Base-by-base conservation (phyloP, 352 stramenopile species). In the Globisporangium cylindrosporum region DNA sequence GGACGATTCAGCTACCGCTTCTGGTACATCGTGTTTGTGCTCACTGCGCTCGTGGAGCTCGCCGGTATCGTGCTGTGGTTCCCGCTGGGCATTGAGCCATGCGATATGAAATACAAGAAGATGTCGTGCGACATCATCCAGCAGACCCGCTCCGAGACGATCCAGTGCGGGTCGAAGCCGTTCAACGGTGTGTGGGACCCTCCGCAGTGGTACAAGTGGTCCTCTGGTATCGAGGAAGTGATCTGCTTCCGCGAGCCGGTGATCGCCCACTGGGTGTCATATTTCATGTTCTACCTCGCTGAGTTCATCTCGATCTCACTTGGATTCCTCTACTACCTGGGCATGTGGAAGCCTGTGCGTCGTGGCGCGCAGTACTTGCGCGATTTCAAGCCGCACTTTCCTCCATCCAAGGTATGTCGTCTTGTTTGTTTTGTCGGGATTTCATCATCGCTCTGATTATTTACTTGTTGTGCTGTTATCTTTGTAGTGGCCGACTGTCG, bases 281-380 rank as follows among this genome's bases (percentile, higher is more conserved):
- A 88, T 72, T 90, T 92, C 61, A 61, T 89, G 34, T 90, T 92
- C 62, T 89, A 88, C 59, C 71, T 92, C 38, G 67, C 84, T 25
- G 84, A 92, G 62, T 88, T 89, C 64, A 90, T 90, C 68, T 89
- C 80, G 15, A 90, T 92, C 65, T 75, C 79, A 7, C 76, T 92
- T 20, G 84, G 84, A 0, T 86, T 84, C 57, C 51, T 89, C 4
- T 92, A 92, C 72, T 92, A 92, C 68, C 73, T 92, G 34, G 84
- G 84, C 34, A 92, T 92, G 84, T 92, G 84, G 84, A 90, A 88
- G 67, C 84, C 84, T 3, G 84, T 92, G 46, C 84, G 84, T 73
- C 84, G 84, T 32, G 84, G 84, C 6, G 84, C 84, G 34, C 80
- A 84, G 9, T 92, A 90, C 68, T 65, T 92, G 24, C 64, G 73